Conservation (phyloP, 208 protist genomes). For the Wallacemonas collosoma region DNA sequence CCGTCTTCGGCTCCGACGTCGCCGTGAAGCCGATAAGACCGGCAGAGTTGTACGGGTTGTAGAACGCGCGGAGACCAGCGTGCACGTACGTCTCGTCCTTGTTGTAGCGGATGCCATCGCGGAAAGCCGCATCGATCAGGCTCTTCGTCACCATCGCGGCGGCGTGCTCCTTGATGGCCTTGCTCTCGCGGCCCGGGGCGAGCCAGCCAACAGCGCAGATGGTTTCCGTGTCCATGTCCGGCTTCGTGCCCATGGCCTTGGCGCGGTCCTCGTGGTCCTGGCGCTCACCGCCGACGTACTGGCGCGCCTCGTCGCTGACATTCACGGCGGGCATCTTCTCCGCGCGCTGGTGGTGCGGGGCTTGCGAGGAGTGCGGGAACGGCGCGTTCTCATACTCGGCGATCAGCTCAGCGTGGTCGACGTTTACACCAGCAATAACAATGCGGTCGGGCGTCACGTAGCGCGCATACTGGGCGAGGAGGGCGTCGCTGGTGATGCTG, state of each 20-base stretch:
- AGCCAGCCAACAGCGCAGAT: conserved; percentile 87
- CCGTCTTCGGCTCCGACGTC: conserved; percentile 42
- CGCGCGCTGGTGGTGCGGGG: conserved; percentile 66
- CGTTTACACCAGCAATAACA: conserved; percentile 89
- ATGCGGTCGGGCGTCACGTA: conserved; percentile 76
- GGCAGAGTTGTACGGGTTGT: conserved; percentile 75
- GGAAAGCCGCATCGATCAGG: conserved; percentile 66
- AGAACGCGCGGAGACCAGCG: conserved; percentile 74
- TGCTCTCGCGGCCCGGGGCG: conserved; percentile 56
- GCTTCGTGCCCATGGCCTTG: conserved; percentile 87
- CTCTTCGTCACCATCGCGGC: conserved; percentile 69
- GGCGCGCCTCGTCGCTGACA: conserved; percentile 46
- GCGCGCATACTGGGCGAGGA: conserved; percentile 79
- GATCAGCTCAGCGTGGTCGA: conserved; percentile 81
- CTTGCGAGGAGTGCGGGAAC: conserved; percentile 61
- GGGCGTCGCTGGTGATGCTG: conserved; percentile 58
- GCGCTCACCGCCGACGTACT: conserved; percentile 81
- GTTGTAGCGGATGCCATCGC: conserved; percentile 53
- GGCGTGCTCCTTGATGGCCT: conserved; percentile 65
- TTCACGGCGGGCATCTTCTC: conserved; percentile 28
- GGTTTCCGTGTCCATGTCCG: conserved; percentile 82
- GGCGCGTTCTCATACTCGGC: conserved; percentile 89
- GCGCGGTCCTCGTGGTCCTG: conserved; percentile 86
- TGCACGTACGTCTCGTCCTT: conserved; percentile 41
- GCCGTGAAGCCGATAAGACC: conserved; percentile 85